Base-by-base conservation (phyloP, 1,284 basidiomycete species). In the Sanguinoderma infundibulare region DNA sequence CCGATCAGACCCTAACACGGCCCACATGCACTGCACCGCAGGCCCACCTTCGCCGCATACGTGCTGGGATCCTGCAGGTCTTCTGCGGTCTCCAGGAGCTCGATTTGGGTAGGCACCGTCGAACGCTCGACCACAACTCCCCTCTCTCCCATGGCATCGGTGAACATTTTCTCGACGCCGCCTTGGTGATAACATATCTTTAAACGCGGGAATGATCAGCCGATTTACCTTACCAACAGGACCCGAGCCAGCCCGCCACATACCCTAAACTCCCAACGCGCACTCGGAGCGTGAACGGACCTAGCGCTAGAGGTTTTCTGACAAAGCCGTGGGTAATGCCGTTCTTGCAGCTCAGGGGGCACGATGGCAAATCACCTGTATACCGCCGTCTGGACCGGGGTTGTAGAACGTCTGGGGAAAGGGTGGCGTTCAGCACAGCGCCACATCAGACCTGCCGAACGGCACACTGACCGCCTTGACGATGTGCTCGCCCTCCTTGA, bases 121-220 rank as follows among this genome's bases (percentile, higher is more conserved):
- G 87, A 84, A 28, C 90, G 80, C 39, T 85, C 82, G 28, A 92
- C 87, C 64, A 80, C 69, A 14, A 67, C 62, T 5, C 83, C 85
- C 65, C 80, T 73, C n/a, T 67, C 59, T 9, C 65, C 75, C 81
- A 91, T 83, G 0, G 86, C 84, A 67, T 91, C 87, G 32, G 89
- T 67, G 69, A 92, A 88, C 24, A 91, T 84, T 0, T 78, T 74
- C 72, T 92, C 90, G 39, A 92, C 91, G 3, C 83, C 84, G 1
- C 89, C 90, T 77, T 93, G 91, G 65, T 91, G 87, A n/a, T 91
- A 6, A 85, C 75, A 86, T 91, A 63, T 17, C 20, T 1, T 7
- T 22, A 12, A 12, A 22, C 7, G n/a, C n/a, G n/a, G n/a, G n/a
- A n/a, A n/a, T n/a, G n/a, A n/a, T n/a, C n/a, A n/a, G n/a, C n/a